phyloP scores from a whole-genome alignment of 2,329 filamentous ascomycete genomes.

The Fusarium sp. region DNA sequence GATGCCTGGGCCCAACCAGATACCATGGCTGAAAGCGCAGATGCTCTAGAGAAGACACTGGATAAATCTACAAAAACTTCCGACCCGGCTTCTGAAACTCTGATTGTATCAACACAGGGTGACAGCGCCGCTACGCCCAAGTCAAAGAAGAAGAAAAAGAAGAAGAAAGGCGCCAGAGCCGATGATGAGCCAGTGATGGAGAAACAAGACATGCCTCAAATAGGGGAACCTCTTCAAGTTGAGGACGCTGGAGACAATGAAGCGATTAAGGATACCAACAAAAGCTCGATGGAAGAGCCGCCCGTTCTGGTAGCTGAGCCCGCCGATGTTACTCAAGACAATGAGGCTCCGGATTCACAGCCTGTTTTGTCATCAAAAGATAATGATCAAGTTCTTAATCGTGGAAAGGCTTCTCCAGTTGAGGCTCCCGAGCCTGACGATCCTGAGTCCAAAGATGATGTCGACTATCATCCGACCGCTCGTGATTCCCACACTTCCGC shows the following conservation, averaged over 20 bases:
- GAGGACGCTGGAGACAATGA: constrained; percentile 1
- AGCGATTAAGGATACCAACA: not conserved
- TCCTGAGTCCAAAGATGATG: constrained; percentile 7
- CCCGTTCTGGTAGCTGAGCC: not conserved
- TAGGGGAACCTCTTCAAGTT: not conserved
- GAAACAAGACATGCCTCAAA: not conserved
- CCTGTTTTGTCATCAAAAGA: not conserved
- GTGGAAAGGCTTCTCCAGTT: not conserved
- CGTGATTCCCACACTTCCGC: constrained; percentile 4
- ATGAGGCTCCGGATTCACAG: not conserved
- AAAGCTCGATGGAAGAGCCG: not conserved
- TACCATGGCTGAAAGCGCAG: not conserved
- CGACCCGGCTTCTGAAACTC: constrained; percentile 14
- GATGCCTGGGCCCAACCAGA: constrained; percentile 31
- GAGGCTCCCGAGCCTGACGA: constrained; percentile 11
- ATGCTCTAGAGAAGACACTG: not conserved
- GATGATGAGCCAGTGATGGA: constrained; percentile 21
- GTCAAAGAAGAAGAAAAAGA: constrained; percentile 45
- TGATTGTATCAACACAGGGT: constrained; percentile 3
- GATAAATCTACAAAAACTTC: not conserved
- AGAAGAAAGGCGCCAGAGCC: constrained; percentile 37
- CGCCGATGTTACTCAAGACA: not conserved
- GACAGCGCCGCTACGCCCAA: constrained; percentile 15
- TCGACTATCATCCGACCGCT: constrained; percentile 7
- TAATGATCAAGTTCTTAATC: not conserved